Evolutionary conservation across 306 rosid genomes (phyloP).

Genomic region (Cicer bijugum): DNA sequence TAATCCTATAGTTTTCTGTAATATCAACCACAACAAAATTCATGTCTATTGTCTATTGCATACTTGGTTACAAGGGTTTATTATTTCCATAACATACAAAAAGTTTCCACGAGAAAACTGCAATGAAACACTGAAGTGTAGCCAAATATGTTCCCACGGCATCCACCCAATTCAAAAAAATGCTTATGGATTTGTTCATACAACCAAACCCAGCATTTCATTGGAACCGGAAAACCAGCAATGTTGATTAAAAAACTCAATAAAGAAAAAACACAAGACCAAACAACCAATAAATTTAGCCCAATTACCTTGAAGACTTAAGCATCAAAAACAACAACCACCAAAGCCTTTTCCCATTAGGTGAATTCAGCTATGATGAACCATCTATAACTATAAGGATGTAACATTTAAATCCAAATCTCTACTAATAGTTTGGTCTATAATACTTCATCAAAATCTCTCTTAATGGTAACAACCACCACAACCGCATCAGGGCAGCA

Average conservation of each 20-base stretch:
- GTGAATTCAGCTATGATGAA: background rate
- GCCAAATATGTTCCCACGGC: background rate
- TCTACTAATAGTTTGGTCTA: background rate
- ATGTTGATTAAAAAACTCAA: background rate
- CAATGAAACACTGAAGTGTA: background rate
- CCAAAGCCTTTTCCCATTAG: background rate
- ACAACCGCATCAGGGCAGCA: background rate
- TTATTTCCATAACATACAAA: background rate
- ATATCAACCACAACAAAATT: background rate
- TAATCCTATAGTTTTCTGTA: background rate
- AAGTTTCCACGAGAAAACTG: background rate
- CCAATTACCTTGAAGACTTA: background rate
- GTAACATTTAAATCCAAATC: background rate
- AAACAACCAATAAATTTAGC: background rate
- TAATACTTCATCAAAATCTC: background rate
- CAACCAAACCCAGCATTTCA: slow-evolving; percentile 3
- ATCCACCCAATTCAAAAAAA: background rate
- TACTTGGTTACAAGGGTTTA: background rate
- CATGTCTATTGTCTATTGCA: background rate
- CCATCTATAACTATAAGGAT: background rate
- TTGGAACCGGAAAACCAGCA: background rate
- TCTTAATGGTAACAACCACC: background rate
- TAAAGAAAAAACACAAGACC: slow-evolving; percentile 19
- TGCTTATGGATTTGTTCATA: background rate
- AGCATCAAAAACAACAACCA: background rate